Base-by-base conservation (phyloP, 192 early-diverging fungal genomes). In the Dispira simplex region DNA sequence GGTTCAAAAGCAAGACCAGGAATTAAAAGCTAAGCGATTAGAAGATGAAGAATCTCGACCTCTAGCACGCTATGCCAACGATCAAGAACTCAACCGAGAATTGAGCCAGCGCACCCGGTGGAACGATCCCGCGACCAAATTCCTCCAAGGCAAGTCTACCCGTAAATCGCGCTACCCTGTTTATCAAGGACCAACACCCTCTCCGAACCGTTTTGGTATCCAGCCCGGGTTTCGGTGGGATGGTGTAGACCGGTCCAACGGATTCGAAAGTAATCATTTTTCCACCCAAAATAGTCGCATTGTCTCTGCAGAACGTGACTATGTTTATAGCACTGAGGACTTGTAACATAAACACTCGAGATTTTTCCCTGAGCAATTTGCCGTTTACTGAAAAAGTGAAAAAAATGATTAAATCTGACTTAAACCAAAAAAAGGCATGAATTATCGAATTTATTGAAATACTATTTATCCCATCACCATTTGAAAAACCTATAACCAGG, bases 171-270 rank as follows among this genome's bases (percentile, higher is more conserved):
- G 73, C 67, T 73, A 76, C 46, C 79, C 79, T 0, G 64, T 60
- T 47, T 83, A 81, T 64, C 49, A 74, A 56, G 81, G 84, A 0
- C 69, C 81, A 46, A 74, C 77, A n/a, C 74, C 76, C 54, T 76
- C 82, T 8, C 78, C 83, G 11, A 90, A 90, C 64, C 70, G 86
- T 1, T 88, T 81, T 66, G 76, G 76, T 14, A 88, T 90, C 32
- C 68, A 66, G n/a, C 86, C 87, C 0, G 87, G 87, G 12, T 85
- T 87, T 66, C 67, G 86, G 26, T 90, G 87, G 87, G 87, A 90
- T 65, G 87, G 87, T 13, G 83, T 90, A 5, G 86, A 90, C 64
- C 64, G 87, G n/a, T 82, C 81, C 8, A 90, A 88, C 66, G 87
- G 87, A 18, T 90, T 85, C 64, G 86, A 89, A 68, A 63, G 62